A percentile compares a stretch with the other conserved stretches of the same genome.
These are phyloP conservation scores for Hsuehochloa calcarea DNA, from an alignment of 176 grass and related monocot genomes.

Conservation along the genomic window DNA sequence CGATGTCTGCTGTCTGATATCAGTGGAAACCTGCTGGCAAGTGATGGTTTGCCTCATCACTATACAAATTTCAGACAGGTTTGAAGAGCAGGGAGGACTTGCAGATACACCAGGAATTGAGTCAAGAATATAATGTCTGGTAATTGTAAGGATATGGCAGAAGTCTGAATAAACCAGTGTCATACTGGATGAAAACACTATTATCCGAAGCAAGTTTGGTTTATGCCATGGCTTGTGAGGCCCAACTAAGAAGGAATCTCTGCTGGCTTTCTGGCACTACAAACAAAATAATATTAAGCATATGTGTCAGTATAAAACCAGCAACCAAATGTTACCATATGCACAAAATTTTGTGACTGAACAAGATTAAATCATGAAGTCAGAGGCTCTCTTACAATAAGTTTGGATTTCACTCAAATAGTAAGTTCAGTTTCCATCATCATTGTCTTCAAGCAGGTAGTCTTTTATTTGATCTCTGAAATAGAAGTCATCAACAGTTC, in stretches of 20 bases:
- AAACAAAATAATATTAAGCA: slow-evolving; percentile 30
- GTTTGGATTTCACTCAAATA: neutral
- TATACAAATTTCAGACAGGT: slow-evolving; percentile 8
- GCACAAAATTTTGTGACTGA: neutral
- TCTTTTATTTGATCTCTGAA: slow-evolving; percentile 76
- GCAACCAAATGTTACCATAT: neutral
- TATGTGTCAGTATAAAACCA: slow-evolving; percentile 24
- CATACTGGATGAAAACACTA: slow-evolving; percentile 17
- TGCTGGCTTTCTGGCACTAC: slow-evolving; percentile 33
- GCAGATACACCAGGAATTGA: neutral
- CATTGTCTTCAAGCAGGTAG: slow-evolving; percentile 52
- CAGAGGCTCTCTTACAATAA: slow-evolving; percentile 23
- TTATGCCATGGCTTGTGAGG: slow-evolving; percentile 4
- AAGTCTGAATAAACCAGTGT: slow-evolving; percentile 10
- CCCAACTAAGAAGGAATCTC: slow-evolving; percentile 20
- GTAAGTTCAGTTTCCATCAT: slow-evolving; percentile 41
- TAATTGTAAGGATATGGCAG: neutral
- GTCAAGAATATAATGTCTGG: neutral
- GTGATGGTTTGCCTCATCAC: slow-evolving; percentile 25
- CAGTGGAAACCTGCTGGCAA: slow-evolving; percentile 17
- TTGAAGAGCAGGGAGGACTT: slow-evolving; percentile 4
- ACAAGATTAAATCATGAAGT: neutral
- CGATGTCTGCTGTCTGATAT: slow-evolving; percentile 4
- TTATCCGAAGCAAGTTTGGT: slow-evolving; percentile 25
- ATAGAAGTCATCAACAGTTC: slow-evolving; percentile 28